phyloP scores from a whole-genome alignment of 2,329 filamentous ascomycete genomes.

The Claviceps pazoutovae region DNA sequence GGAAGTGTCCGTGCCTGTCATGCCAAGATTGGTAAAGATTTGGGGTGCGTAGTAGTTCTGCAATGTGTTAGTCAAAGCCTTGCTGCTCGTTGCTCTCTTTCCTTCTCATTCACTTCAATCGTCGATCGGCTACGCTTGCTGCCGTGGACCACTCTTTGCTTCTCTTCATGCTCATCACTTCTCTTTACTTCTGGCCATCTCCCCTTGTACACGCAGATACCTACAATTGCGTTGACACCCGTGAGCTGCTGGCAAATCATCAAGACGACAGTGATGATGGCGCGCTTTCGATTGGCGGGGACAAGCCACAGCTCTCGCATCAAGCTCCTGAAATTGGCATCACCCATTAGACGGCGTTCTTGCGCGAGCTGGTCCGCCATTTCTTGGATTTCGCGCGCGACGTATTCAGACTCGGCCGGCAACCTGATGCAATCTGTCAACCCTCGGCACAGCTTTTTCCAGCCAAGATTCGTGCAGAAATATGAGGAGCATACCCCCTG shows the following conservation, averaged over 20 bases:
- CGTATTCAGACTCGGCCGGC: slow-evolving; percentile 37
- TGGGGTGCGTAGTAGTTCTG: slow-evolving; percentile 54
- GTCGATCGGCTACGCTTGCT: no score
- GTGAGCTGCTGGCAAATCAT: slow-evolving; percentile 65
- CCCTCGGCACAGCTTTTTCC: neutral
- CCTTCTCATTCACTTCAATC: neutral
- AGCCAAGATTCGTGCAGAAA: no score
- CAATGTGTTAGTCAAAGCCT: neutral
- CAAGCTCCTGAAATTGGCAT: slow-evolving; percentile 39
- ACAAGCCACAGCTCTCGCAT: slow-evolving; percentile 51
- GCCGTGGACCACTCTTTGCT: no score
- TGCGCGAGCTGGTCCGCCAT: slow-evolving; percentile 48
- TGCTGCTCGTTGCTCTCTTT: neutral
- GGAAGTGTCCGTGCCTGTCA: slow-evolving; percentile 38
- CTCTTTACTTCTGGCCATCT: no score
- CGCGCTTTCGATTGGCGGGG: slow-evolving; percentile 47
- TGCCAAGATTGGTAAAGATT: slow-evolving; percentile 53
- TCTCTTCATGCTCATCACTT: no score
- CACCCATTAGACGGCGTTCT: slow-evolving; percentile 43
- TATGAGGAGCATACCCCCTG: slow-evolving; percentile 14
- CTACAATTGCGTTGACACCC: slow-evolving; percentile 35
- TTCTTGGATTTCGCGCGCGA: slow-evolving; percentile 45
- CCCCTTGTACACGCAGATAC: slow-evolving; percentile 14
- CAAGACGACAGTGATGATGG: slow-evolving; percentile 44
- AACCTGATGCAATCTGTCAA: slow-evolving; percentile 21